Base-by-base conservation (phyloP, 2,329 filamentous ascomycete genomes). In the Malbranchea zuffiana region DNA sequence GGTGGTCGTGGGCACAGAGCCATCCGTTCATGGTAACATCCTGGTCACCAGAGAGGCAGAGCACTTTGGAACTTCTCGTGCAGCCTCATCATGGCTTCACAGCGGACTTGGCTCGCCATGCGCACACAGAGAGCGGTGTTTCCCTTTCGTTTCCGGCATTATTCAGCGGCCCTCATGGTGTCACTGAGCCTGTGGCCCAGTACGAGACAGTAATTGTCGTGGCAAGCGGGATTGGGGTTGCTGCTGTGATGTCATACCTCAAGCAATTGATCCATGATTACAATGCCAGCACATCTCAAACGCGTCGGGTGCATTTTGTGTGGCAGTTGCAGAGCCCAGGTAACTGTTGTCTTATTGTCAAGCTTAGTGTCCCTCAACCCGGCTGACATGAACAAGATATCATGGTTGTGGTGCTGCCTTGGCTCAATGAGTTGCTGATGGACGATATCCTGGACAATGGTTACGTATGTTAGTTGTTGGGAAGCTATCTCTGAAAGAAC, bases 181-280 rank as follows among this genome's bases (percentile, higher is more conserved):
- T 36, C 5, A 56, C 43, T 43, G 41, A 52, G 32, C 26, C 41
- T 27, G 45, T 56, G 6, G 37, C 43, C 6, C 37, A 51, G 6
- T 61, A 54, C 44, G 45, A 59, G 40, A 59, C 37, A 10, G 44
- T 57, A 21, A 32, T 63, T 3, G 45, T 57, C 34, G 38, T 63
- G 7, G 50, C 54, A 7, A 58, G 44, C 35, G 49, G 49, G 18
- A 53, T 53, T 35, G 48, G 58, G 5, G 53, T 63, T 20, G 50
- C 48, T 6, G 47, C 41, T 11, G 43, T 51, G 13, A 44, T 61
- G 29, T 50, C 48, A 15, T 57, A 60, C 42, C 42, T 63, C 3
- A 58, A 56, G 39, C 40, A 60, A 44, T 47, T 62, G 10, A 53
- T 64, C 27, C 42, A 59, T 31, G 44, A 51, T 13, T 58, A 58